phyloP scores from a whole-genome alignment of 2,329 filamentous ascomycete species.

The Fusarium anthophilum region DNA sequence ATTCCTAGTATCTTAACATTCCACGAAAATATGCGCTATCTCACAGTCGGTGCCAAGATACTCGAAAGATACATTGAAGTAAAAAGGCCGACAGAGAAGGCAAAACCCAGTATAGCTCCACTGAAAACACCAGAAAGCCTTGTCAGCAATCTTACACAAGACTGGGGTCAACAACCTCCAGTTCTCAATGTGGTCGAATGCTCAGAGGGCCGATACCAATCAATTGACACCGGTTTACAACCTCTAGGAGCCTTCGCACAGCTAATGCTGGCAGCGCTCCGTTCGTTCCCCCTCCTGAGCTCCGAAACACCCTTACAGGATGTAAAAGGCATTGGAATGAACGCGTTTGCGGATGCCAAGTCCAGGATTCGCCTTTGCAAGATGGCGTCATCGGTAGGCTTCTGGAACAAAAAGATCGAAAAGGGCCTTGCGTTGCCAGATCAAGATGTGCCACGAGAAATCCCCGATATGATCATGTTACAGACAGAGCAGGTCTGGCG shows the following conservation, averaged over 20 bases:
- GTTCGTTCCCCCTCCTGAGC: neutral
- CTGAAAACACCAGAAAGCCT: neutral
- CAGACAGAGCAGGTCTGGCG: neutral
- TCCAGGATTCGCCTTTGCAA: neutral
- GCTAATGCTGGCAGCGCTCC: neutral
- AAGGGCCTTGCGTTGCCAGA: neutral
- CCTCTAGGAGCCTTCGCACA: neutral
- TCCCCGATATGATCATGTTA: neutral
- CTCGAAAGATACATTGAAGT: neutral
- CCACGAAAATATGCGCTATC: slow-evolving; percentile 7
- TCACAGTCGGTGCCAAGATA: slow-evolving; percentile 1
- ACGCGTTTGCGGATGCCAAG: neutral
- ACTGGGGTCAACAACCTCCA: neutral
- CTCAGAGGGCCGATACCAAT: neutral
- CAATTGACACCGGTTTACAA: neutral
- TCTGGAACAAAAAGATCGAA: neutral
- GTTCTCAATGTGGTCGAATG: neutral
- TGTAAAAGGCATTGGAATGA: neutral
- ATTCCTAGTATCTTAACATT: slow-evolving; percentile 6
- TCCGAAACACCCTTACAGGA: neutral
- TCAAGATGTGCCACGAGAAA: neutral
- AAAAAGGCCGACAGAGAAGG: neutral
- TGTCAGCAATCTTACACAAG: neutral
- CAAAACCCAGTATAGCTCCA: neutral
- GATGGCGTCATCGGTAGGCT: neutral